Evolutionary conservation across 2,329 filamentous ascomycete species (phyloP).

Genomic region (Macroventuria anomochaeta): DNA sequence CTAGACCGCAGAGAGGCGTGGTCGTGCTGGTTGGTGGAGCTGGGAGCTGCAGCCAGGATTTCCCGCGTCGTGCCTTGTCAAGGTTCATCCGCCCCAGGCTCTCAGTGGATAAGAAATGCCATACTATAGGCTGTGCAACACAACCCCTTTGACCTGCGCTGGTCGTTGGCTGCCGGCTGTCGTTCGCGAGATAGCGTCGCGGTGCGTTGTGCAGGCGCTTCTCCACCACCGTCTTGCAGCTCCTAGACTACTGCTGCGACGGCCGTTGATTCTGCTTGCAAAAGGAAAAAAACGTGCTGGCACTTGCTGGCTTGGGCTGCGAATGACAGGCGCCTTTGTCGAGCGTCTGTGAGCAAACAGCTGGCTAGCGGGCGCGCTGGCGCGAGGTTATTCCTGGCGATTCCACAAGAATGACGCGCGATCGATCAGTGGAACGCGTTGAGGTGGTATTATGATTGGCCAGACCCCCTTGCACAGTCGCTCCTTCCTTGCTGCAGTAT

Average conservation of each 20-base stretch:
- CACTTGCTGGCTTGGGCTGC: slow-evolving; percentile 21
- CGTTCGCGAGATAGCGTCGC: slow-evolving; percentile 11
- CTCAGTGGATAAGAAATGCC: slow-evolving; percentile 13
- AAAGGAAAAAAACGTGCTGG: slow-evolving; percentile 7
- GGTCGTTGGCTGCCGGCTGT: slow-evolving; percentile 8
- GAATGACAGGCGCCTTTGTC: slow-evolving; percentile 20
- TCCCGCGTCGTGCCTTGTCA: slow-evolving; percentile 24
- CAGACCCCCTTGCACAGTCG: slow-evolving; percentile 27
- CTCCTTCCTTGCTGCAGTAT: slow-evolving; percentile 38
- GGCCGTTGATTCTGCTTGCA: slow-evolving; percentile 9
- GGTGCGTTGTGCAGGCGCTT: slow-evolving; percentile 14
- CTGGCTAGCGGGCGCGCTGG: slow-evolving; percentile 29
- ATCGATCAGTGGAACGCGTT: slow-evolving; percentile 29
- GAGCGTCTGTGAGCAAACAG: slow-evolving; percentile 26
- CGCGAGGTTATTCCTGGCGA: slow-evolving; percentile 28
- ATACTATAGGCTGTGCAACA: slow-evolving; percentile 24
- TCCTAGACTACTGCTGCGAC: neutral
- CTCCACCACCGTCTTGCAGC: neutral
- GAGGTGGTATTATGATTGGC: slow-evolving; percentile 28
- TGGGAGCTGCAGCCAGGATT: slow-evolving; percentile 24
- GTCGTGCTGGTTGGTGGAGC: slow-evolving; percentile 29
- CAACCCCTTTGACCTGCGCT: slow-evolving; percentile 6
- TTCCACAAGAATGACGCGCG: slow-evolving; percentile 26
- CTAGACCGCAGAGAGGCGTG: slow-evolving; percentile 8
- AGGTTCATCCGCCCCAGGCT: slow-evolving; percentile 28